Evolutionary conservation across 805 yeast genomes (phyloP), one percentile per base, ranked within the genome.

Genomic region (Priceomyces medius): DNA sequence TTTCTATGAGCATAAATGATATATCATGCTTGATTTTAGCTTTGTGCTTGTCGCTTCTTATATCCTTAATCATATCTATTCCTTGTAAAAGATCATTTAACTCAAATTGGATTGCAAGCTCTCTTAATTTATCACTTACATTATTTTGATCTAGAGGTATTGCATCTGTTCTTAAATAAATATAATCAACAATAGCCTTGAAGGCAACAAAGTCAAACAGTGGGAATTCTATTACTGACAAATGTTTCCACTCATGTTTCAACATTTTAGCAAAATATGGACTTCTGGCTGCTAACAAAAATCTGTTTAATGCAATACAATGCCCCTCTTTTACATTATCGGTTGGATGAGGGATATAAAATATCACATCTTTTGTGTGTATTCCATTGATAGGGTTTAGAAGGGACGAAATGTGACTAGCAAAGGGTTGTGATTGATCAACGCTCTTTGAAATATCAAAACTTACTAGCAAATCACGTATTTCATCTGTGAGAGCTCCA

Each of bases 401-500:
- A 50, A 82, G 58, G 3, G 80, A 68, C 2, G 89, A 70, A 16
- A 86, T 61, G 58, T 83, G 88, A 2, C 82, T 71, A 1, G 87
- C 85, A 66, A 84, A 86, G 1, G 93, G 91, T 54, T 83, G 85
- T 10, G 72, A 68, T 10, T 71, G 59, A 56, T 85, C 89, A 12
- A 81, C 82, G 0, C 81, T 78, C 51, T 82, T 85, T 4, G 86
- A 76, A 33, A 85, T 75, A 55, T 84, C 89, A 54, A 71, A 81
- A 31, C 77, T 68, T 14, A 81, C 54, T 38, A 86, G 60, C 16
- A 83, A 56, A 31, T 75, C 73, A 35, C 89, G 61, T 20, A 86
- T 86, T 3, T 66, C 58, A 54, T 84, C 88, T 13, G 75, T 86
- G 42, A 86, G 61, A 0, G 95, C 93, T 2, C 90, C 93, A 53